Percentiles rank a stretch among this genome's conserved stretches.
These are phyloP conservation scores for Sarocladium kiliense DNA, from an alignment of 2,329 filamentous ascomycete species.

Conservation along the genomic window DNA sequence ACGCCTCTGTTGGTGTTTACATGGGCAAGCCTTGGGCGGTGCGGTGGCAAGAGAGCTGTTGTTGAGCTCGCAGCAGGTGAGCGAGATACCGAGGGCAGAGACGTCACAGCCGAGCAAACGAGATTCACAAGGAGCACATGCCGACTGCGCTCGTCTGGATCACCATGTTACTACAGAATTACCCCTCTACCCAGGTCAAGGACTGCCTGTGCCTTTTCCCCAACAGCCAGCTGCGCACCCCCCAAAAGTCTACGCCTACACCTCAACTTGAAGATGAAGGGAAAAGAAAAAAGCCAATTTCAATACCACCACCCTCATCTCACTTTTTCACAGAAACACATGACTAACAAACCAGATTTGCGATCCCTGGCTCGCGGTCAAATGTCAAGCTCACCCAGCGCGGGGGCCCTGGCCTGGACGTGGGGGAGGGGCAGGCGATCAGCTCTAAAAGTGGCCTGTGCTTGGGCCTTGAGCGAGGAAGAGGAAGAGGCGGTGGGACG, in stretches of 20 bases:
- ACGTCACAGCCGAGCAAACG: no score
- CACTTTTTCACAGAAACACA: not conserved
- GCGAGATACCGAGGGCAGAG: no score
- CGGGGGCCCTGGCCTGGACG: not conserved
- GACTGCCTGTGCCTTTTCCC: not conserved
- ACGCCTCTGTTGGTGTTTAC: not conserved
- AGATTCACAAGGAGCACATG: no score
- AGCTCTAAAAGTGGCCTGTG: not conserved
- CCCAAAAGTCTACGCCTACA: not conserved
- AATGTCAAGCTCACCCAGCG: not conserved
- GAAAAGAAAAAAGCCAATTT: not conserved
- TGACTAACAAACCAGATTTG: constrained; percentile 7
- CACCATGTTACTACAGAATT: no score
- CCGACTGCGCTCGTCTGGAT: no score
- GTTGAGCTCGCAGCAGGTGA: no score
- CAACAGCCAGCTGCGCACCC: not conserved
- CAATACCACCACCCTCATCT: not conserved
- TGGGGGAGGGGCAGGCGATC: constrained; percentile 7
- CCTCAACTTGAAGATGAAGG: not conserved
- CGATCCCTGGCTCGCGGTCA: constrained; percentile 5
- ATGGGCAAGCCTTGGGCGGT: not conserved
- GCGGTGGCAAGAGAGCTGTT: not conserved
- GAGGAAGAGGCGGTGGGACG: not conserved
- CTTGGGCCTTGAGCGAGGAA: not conserved
- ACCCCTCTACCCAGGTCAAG: no score